Conservation (phyloP, 208 protist genomes). For the Leishmania gerbilli region DNA sequence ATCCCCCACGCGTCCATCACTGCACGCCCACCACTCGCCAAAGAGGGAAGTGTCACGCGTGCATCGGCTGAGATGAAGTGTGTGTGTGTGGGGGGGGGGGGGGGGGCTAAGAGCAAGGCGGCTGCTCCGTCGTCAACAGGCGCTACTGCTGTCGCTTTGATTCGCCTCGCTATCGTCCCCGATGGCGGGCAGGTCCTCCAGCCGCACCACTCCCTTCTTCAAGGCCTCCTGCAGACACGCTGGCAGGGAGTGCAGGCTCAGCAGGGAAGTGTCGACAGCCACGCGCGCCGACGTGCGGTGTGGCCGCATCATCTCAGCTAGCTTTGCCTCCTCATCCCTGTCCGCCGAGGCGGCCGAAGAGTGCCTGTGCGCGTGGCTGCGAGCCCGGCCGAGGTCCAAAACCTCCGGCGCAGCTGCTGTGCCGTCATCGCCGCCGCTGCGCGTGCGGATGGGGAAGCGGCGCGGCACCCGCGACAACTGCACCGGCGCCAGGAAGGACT, state of each 20-base stretch:
- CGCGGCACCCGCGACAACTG: constrained; percentile 33
- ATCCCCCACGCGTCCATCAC: not conserved
- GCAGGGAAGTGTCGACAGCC: constrained; percentile 18
- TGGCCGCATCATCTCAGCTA: constrained; percentile 2
- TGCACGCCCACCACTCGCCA: not conserved
- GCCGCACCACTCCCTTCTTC: constrained; percentile 23
- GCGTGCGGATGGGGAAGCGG: constrained; percentile 28
- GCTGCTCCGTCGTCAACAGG: not conserved
- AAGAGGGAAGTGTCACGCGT: not conserved
- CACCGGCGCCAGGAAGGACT: constrained; percentile 54
- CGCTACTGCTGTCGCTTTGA: not conserved
- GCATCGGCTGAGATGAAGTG: not conserved
- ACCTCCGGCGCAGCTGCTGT: constrained; percentile 7
- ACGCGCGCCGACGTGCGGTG: not conserved
- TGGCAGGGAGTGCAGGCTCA: constrained; percentile 24
- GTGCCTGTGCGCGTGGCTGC: not conserved
- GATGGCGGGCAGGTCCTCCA: constrained; percentile 27
- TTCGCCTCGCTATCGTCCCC: not conserved
- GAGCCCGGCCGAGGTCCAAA: constrained; percentile 17
- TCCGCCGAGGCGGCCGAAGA: not conserved
- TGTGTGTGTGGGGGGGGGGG: not conserved
- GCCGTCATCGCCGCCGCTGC: constrained; percentile 12
- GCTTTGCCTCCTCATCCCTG: constrained; percentile 8
- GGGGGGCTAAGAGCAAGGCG: not conserved
- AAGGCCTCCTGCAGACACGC: constrained; percentile 22